Base-by-base conservation (phyloP, 116 monocot genomes). In the Posidonia oceanica region DNA sequence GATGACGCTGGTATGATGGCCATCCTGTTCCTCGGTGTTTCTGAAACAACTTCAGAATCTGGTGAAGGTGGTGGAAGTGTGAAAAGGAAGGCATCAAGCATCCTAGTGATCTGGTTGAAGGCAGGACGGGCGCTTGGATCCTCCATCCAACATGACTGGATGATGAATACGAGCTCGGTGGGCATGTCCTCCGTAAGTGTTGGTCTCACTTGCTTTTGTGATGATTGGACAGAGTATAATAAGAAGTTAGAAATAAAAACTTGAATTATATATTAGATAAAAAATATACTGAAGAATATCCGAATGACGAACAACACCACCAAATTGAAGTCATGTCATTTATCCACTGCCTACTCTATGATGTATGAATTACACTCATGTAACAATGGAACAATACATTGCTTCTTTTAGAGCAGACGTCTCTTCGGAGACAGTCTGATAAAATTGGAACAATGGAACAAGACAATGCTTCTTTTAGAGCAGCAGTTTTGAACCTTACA, bases 71-170 rank as follows among this genome's bases (percentile, higher is more conserved):
- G 83, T 3, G 80, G 78, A 36, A 88, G 83, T 15, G 83, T 78
- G 13, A 77, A 83, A 5, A 87, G 80, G 67, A 85, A 94, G 39
- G 83, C 76, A 21, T 82, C 71, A 51, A 95, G 88, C 84, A 88
- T 91, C 64, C 86, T 88, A 23, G 84, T 83, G 20, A 95, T 88
- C 65, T 91, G 91, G 76, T 71, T 77, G 59, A 95, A 95, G 83
- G 87, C 84, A 2, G 95, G 91, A 22, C 95, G 78, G 13, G 76
- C 36, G 38, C 81, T 83, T 39, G 95, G 88, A 59, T 95, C 95
- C 74, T 95, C 95, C 21, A 80, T 78, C 95, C 95, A 95, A 59
- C 95, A 95, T 53, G 88, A 88, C 5, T 88, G 88, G 64, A 95
- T 73, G 23, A 95, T 83, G 68, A 77, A 66, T 14, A 82, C 80